Base-by-base conservation (phyloP, 805 yeast genomes). In the Wickerhamiella sorbophila region DNA sequence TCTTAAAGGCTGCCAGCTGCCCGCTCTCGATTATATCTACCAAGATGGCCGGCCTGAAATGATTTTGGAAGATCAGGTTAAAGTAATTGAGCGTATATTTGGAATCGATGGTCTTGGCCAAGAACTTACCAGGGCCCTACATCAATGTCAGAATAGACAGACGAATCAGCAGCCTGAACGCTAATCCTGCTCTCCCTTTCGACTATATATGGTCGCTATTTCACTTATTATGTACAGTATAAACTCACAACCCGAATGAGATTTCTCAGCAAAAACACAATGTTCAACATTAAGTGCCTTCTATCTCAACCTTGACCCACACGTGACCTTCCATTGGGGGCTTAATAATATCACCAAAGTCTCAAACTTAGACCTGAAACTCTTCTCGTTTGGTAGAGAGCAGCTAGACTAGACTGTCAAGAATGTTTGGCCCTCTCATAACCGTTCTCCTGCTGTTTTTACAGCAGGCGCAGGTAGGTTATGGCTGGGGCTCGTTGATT, bases 1-100 rank as follows among this genome's bases (percentile, higher is more conserved):
- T 44, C 57, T 74, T 21, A 48, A 54, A 3, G 52, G 63, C 44
- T 51, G 50, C 22, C 16, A 38, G 9, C 33, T 44, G 20, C 43
- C 46, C 22, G 43, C 48, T 1, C 36, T 50, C 4, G 44, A 47
- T 21, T 21, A 27, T 9, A 40, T 41, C 3, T 46, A 42, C 39
- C 31, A 17, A 14, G n/a, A 18, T 14, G 18, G n/a, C 4, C 35
- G n/a, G 18, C 19, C 24, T 5, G 41, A 19, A 18, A 27, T 22
- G 5, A 18, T 47, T 19, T 24, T 20, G 10, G 15, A 34, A 1
- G 49, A n/a, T 17, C 41, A 39, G 4, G 47, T 39, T 15, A 31
- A 37, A 5, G 15, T 36, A 4, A 4, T 52, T 18, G 37, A 33
- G 14, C 31, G 36, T 24, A 43, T 51, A 3, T 46, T 52, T 26